Evolutionary conservation across 495 filamentous ascomycete genomes (phyloP), one percentile per base, ranked within the genome.

Genomic region (Podospora pseudoanserina): DNA sequence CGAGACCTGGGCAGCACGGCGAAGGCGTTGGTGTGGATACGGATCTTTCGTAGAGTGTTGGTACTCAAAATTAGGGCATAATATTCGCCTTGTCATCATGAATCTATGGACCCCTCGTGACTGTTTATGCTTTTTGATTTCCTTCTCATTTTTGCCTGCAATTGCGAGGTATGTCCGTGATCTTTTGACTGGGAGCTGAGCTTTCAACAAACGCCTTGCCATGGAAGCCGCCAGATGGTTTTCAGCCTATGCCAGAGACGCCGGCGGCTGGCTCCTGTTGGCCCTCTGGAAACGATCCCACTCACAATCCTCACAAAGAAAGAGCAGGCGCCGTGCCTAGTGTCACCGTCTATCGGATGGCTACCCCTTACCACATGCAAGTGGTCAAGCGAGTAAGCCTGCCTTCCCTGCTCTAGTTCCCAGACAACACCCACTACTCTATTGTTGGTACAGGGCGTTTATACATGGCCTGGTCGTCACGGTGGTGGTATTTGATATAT

Each of bases 391-490:
- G 6, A 49, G 39, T 13, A 49, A 49, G 13, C 39, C 13, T 23
- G 2, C 39, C 39, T 16, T 16, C 23, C 23, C 23, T 49, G 39
- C 2, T 49, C 13, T 13, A 11, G 39, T 49, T 49, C 9, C 15
- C 39, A 3, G 39, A 13, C 13, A 3, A 49, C 39, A 49, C 15
- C 39, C 39, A 11, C 39, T 49, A 49, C 39, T 49, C 9, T 49
- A 13, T 49, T 49, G 15, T 49, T 49, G 39, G 39, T 49, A 49
- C 39, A 49, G 6, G 39, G 39, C 18, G 26, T 34, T 54, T 34
- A 64, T 64, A 49, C 60, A 28, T 63, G 62, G 16, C 19, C 23
- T 56, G 59, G 15, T 49, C 39, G 39, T 49, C 39, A 49, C 39
- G 39, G 13, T 3, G 39, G 39, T 16, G 39, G 39, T 16, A 16